Percentiles rank a stretch among this genome's conserved stretches.
Conservation (phyloP, 2,329 filamentous ascomycete genomes). For the Aspergillus sp. region DNA sequence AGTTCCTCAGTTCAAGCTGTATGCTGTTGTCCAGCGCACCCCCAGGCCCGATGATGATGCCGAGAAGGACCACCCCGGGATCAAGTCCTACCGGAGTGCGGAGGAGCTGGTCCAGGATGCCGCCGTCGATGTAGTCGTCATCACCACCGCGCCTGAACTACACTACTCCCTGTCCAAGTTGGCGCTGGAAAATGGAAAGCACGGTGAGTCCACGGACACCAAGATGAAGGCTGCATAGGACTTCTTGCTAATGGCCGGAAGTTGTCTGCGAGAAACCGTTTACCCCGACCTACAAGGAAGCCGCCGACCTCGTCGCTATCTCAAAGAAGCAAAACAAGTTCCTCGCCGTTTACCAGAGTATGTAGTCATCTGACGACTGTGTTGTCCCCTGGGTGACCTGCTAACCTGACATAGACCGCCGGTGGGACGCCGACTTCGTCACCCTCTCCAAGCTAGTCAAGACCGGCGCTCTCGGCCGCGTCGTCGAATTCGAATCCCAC, state of each 20-base stretch:
- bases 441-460: slow-evolving; percentile 65
- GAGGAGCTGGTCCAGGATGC: slow-evolving; percentile 65
- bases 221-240: neutral
- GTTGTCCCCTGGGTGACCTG: no score
- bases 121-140: slow-evolving; percentile 66
- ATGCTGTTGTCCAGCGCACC: slow-evolving; percentile 73
- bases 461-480: slow-evolving; percentile 63
- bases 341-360: slow-evolving; percentile 69
- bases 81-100: slow-evolving; percentile 63
- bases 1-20: slow-evolving; percentile 64
- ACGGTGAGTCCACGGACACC: slow-evolving; percentile 41
- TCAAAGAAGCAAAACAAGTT: slow-evolving; percentile 53
- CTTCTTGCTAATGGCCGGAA: slow-evolving; percentile 16
- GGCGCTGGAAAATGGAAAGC: slow-evolving; percentile 69
- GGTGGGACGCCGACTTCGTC: slow-evolving; percentile 76
- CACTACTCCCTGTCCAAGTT: slow-evolving; percentile 67
- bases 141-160: slow-evolving; percentile 70
- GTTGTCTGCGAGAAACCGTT: slow-evolving; percentile 83
- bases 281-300: slow-evolving; percentile 68
- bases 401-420: slow-evolving; percentile 50
- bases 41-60: slow-evolving; percentile 66
- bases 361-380: slow-evolving; percentile 10
- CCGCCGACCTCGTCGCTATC: slow-evolving; percentile 60
- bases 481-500: slow-evolving; percentile 76
- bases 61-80: slow-evolving; percentile 63